Evolutionary conservation across 2,329 filamentous ascomycete genomes (phyloP).

Genomic region (Metarhizium guizhouense): DNA sequence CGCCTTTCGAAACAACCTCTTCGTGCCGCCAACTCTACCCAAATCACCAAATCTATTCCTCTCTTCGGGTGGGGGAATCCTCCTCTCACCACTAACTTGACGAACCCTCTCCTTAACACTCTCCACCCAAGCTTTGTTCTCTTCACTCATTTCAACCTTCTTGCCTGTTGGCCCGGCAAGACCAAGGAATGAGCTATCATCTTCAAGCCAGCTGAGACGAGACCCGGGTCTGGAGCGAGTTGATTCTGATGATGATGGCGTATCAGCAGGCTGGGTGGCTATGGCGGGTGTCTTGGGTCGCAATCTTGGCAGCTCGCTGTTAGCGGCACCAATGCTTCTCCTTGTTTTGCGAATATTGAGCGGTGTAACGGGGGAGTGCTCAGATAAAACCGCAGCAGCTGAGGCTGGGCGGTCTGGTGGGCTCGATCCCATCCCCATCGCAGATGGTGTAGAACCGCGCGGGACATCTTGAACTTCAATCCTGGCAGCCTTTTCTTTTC

Average conservation of each 20-base stretch:
- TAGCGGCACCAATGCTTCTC: constrained; percentile 30
- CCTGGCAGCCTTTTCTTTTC: constrained; percentile 33
- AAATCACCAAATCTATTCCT: constrained; percentile 55
- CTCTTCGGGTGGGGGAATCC: constrained; percentile 19
- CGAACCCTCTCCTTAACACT: constrained; percentile 74
- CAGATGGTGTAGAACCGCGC: constrained; percentile 17
- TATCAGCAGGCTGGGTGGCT: constrained; percentile 24
- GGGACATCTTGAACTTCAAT: constrained; percentile 50
- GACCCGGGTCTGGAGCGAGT: constrained; percentile 43
- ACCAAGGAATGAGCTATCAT: constrained; percentile 51
- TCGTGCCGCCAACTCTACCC: constrained; percentile 63
- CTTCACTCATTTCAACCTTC: constrained; percentile 57
- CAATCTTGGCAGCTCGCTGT: constrained; percentile 21
- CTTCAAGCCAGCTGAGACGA: constrained; percentile 47
- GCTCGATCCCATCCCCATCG: constrained; percentile 25
- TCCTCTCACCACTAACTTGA: constrained; percentile 53
- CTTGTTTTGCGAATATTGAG: constrained; percentile 48
- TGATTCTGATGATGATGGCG: constrained; percentile 36
- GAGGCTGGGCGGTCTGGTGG: constrained; percentile 30
- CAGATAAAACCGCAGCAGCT: constrained; percentile 27
- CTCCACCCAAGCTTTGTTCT: constrained; percentile 73
- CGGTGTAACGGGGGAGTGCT: constrained; percentile 33
- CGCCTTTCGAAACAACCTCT: constrained; percentile 55
- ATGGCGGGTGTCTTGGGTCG: constrained; percentile 35
- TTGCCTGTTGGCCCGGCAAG: constrained; percentile 62